A percentile compares a stretch with the other conserved stretches of the same genome.
Evolutionary conservation across 257 asterid species (phyloP).

Genomic region (Orobanche coerulescens): DNA sequence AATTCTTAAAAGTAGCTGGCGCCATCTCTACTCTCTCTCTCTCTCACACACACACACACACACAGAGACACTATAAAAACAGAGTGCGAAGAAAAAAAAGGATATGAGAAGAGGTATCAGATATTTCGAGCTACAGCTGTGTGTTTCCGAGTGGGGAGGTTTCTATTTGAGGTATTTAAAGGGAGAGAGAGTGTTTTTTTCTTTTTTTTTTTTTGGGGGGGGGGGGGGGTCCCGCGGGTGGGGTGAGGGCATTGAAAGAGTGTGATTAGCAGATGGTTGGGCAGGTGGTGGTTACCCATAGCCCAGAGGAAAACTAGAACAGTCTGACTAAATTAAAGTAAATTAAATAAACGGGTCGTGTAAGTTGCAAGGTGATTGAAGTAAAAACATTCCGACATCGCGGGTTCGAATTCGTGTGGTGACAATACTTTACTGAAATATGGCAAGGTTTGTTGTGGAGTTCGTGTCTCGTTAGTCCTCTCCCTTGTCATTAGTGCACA

Average conservation of each 20-base stretch:
- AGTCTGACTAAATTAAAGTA: not conserved
- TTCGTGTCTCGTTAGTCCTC: too few relatives aligned
- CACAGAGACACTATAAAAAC: too few relatives aligned
- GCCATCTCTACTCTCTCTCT: slow-evolving; percentile 22
- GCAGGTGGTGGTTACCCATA: slow-evolving; percentile 34
- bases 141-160: slow-evolving; percentile 2
- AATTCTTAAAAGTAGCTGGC: slow-evolving; percentile 30
- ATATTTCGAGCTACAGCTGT: not conserved
- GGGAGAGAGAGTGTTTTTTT: slow-evolving; percentile 20
- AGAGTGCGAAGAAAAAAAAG: not conserved
- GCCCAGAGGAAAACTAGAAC: slow-evolving; percentile 3
- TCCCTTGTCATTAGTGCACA: too few relatives aligned
- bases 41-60: not conserved
- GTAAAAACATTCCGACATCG: too few relatives aligned
- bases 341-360: not conserved
- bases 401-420: too few relatives aligned
- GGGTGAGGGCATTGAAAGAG: slow-evolving; percentile 43
- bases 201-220: too few relatives aligned
- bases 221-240: too few relatives aligned
- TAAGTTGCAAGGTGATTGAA: too few relatives aligned
- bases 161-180: slow-evolving; percentile 24
- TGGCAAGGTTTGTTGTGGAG: too few relatives aligned
- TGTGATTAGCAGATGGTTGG: slow-evolving; percentile 52
- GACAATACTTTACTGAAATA: too few relatives aligned
- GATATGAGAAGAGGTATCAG: not conserved